Percentiles rank a stretch among this genome's conserved stretches.
These are phyloP conservation scores for Dicorynia guianensis DNA, from an alignment of 306 rosid genomes.

Conservation along the genomic window DNA sequence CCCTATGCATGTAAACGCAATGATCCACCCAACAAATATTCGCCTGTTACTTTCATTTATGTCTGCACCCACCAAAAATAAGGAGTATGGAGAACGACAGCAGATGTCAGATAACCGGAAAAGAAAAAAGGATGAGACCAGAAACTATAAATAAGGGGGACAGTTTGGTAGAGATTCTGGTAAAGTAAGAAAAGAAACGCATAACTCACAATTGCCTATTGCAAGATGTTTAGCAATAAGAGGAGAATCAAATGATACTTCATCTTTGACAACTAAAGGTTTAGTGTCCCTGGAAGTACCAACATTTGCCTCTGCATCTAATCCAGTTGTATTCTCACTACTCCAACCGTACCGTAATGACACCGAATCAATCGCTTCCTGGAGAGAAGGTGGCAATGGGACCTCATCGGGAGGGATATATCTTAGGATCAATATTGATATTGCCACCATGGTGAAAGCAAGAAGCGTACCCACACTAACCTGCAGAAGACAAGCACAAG, in stretches of 20 bases:
- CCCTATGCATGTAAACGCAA: conserved; percentile 77
- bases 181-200: conserved; percentile 24
- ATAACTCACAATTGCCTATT: conserved; percentile 64
- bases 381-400: conserved; percentile 70
- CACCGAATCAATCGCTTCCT: conserved; percentile 56
- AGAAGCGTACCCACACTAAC: conserved; percentile 95
- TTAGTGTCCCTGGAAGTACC: conserved; percentile 45
- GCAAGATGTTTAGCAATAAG: conserved; percentile 53
- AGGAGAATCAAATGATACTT: conserved; percentile 53
- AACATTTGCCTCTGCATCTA: conserved; percentile 40
- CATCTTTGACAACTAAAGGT: conserved; percentile 57
- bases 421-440: conserved; percentile 83
- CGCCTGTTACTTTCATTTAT: conserved; percentile 59
- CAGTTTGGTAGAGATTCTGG: neutral
- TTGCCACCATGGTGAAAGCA: conserved; percentile 82
- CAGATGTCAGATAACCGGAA: conserved; percentile 8
- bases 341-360: conserved; percentile 33
- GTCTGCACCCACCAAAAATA: conserved; percentile 53
- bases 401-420: conserved; percentile 86
- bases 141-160: neutral
- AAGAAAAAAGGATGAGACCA: conserved; percentile 12
- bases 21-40: conserved; percentile 70
- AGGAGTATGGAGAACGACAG: conserved; percentile 12
- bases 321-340: conserved; percentile 38
- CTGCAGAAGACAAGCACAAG: conserved; percentile 48